Conservation (phyloP, 306 rosid genomes). For the Ammopiptanthus mongolicus region DNA sequence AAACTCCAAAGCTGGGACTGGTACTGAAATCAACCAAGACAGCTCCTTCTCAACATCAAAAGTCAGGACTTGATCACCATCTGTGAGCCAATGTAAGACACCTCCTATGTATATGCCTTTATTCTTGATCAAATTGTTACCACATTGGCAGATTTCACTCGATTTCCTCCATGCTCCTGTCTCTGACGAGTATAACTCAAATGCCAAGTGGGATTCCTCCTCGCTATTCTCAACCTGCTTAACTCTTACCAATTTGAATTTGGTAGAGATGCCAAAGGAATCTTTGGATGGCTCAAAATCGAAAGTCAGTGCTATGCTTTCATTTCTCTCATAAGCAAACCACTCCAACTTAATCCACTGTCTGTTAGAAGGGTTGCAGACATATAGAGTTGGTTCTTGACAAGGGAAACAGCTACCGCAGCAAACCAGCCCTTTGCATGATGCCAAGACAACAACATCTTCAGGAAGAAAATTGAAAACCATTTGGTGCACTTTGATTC, state of each 20-base stretch:
- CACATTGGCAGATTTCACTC: conserved; percentile 32
- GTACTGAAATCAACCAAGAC: conserved; percentile 39
- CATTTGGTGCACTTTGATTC: conserved; percentile 1
- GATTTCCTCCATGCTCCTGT: conserved; percentile 41
- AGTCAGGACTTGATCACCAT: conserved; percentile 38
- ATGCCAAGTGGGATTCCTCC: conserved; percentile 24
- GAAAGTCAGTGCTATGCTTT: conserved; percentile 36
- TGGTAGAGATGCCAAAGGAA: conserved; percentile 7
- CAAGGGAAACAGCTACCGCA: conserved; percentile 48
- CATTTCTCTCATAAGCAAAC: not conserved
- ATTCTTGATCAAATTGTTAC: conserved; percentile 27
- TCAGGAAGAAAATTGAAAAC: conserved; percentile 48
- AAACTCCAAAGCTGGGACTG: conserved; percentile 34
- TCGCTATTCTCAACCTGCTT: conserved; percentile 10
- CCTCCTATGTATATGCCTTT: conserved; percentile 37
- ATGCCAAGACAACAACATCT: conserved; percentile 43
- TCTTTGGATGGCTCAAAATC: conserved; percentile 38
- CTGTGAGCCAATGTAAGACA: conserved; percentile 52
- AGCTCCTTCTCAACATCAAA: conserved; percentile 48
- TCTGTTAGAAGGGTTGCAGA: conserved; percentile 55
- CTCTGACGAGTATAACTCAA: conserved; percentile 45
- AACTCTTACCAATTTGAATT: conserved; percentile 40
- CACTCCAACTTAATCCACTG: conserved; percentile 34
- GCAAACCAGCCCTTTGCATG: conserved; percentile 52
- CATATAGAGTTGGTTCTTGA: conserved; percentile 31